These are phyloP conservation scores for Sclerotinia sclerotiorum DNA, from an alignment of 2,329 filamentous ascomycete species.

Conservation along the genomic window DNA sequence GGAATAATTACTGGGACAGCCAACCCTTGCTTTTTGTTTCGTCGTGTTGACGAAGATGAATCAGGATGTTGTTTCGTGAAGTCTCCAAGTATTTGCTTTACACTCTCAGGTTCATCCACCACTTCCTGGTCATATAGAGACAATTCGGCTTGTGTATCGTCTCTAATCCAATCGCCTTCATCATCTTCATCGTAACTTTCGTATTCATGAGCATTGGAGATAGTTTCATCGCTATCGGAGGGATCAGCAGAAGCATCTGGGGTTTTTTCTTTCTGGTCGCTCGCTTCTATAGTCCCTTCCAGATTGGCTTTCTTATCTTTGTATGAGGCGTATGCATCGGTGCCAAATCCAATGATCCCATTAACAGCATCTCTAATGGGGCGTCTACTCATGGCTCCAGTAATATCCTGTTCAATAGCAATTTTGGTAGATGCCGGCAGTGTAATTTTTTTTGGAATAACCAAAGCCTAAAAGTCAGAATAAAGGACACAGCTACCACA, in stretches of 20 bases:
- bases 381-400: background rate
- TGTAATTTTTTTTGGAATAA: background rate
- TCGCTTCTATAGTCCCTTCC: background rate
- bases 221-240: background rate
- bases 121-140: background rate
- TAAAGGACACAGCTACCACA: background rate
- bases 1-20: slow-evolving; percentile 52
- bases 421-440: background rate
- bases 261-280: background rate
- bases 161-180: slow-evolving; percentile 19
- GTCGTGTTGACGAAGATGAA: background rate
- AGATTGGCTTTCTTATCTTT: slow-evolving; percentile 10
- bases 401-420: background rate
- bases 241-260: background rate
- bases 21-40: slow-evolving; percentile 28
- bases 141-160: slow-evolving; percentile 17
- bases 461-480: too few species aligned
- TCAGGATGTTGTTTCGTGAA: background rate
- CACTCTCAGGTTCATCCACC: background rate
- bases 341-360: slow-evolving; percentile 6
- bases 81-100: slow-evolving; percentile 13
- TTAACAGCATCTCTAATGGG: background rate
- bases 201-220: background rate
- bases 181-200: slow-evolving; percentile 20
- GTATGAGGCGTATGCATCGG: slow-evolving; percentile 3